phyloP scores from a whole-genome alignment of 257 asterid genomes.

The Solanum boliviense region DNA sequence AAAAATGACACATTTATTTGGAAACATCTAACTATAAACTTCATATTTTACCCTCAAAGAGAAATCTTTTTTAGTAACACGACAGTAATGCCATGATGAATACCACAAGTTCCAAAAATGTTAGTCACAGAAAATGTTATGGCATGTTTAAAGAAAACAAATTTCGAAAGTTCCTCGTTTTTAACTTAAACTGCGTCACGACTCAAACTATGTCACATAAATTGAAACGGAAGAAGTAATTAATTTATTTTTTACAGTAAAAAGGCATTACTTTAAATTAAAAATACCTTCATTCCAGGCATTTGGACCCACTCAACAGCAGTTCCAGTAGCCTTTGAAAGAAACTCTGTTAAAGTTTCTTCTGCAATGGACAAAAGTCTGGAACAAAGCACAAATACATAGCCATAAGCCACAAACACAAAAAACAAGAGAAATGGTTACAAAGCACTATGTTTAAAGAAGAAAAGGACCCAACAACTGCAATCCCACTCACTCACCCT shows the following conservation, averaged over 20 bases:
- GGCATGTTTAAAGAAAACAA: not conserved
- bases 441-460: conserved; percentile 21
- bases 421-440: conserved; percentile 17
- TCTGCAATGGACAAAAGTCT: conserved; percentile 97
- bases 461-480: conserved; percentile 41
- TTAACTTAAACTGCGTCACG: not conserved
- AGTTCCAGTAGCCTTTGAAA: conserved; percentile 94
- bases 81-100: not conserved
- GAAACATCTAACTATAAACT: not conserved
- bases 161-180: not conserved
- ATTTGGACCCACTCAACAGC: conserved; percentile 99
- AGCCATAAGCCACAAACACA: conserved; percentile 20
- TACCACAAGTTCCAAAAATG: not conserved
- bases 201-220: not conserved
- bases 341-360: conserved; percentile 93
- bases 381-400: conserved; percentile 19
- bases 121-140: not conserved
- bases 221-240: not conserved
- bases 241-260: not conserved
- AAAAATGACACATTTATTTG: not conserved
- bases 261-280: not conserved
- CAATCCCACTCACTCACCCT: conserved; percentile 66
- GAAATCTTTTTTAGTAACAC: not conserved
- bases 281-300: conserved; percentile 95
- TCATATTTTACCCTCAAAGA: not conserved